phyloP scores from a whole-genome alignment of 768 basidiomycete genomes.

The Boletus barrowsii region DNA sequence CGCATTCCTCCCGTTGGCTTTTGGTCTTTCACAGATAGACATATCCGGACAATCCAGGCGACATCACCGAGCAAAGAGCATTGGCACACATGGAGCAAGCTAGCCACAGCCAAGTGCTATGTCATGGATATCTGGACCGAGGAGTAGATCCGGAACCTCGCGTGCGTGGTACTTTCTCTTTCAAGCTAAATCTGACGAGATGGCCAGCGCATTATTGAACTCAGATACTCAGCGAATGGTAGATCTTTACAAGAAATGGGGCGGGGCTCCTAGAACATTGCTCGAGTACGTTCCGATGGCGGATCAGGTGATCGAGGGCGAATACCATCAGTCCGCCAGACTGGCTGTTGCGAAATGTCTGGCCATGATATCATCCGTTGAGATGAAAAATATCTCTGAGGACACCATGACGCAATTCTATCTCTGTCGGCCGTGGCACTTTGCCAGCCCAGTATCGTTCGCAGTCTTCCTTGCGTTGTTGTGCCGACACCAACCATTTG shows the following conservation, averaged over 20 bases:
- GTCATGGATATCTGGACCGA: constrained; percentile 3
- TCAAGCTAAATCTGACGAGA: not conserved
- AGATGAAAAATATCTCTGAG: too few species aligned
- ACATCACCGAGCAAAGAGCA: not conserved
- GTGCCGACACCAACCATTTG: not conserved
- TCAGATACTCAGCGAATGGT: not conserved
- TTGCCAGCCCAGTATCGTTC: fast-evolving
- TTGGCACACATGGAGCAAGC: constrained; percentile 4
- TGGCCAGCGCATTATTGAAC: too few species aligned
- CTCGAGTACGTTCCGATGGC: not conserved
- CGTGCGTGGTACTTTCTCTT: not conserved
- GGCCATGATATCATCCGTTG: too few species aligned
- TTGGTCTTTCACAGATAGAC: too few species aligned
- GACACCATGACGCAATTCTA: not conserved
- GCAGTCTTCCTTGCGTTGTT: fast-evolving
- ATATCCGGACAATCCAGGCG: not conserved
- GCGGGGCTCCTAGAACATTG: not conserved
- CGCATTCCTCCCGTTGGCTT: not conserved
- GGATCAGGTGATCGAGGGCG: not conserved
- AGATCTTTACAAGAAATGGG: not conserved
- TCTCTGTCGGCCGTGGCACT: not conserved
- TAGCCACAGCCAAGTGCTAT: not conserved
- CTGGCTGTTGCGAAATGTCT: not conserved
- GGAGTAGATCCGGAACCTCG: not conserved
- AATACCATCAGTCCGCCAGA: not conserved